Base-by-base conservation (phyloP, 2,329 filamentous ascomycete genomes). In the Hortaea werneckii region DNA sequence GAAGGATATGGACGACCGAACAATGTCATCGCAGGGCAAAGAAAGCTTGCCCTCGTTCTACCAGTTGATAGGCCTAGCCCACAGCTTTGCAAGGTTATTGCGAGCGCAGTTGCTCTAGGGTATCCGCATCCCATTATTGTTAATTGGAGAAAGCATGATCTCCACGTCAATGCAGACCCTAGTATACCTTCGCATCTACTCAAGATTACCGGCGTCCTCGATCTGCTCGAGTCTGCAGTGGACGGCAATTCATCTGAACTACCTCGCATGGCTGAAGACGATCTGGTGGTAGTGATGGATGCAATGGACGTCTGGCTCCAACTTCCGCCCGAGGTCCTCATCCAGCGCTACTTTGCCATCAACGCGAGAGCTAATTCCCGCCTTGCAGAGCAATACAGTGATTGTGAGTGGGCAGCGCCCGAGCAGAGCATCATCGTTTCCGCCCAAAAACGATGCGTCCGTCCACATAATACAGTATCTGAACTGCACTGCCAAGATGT, bases 391-490 rank as follows among this genome's bases (percentile, higher is more conserved):
- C 42, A 51, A 27, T 43, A 49, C 20, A 40, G 10, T 5, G 45
- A 52, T 38, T 68, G 67, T n/a, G n/a, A n/a, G 8, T 9, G 9
- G 32, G 32, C 32, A 9, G 8, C n/a, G 52, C 71, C 74, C 53
- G 67, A 66, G 4, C 73, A 78, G 53, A 72, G 67, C 2, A 72
- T 80, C 10, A 54, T 80, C 1, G 80, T 79, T 50, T 73, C 68
- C 3, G 75, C 76, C 2, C 67, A 70, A 43, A 79, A 80, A 59
- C 55, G 65, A 29, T 80, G 77, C 49, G 67, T 43, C 26, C 41
- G 41, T 8, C 45, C 45, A 7, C 26, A 30, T 1, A 43, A 13
- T 45, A 40, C 5, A 4, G 10, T 44, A 6, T 47, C 47, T 7
- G 13, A 50, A 12, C 44, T 50, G 10, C 35, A 50, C 11, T 54